Evolutionary conservation across 2,329 filamentous ascomycete genomes (phyloP).

Genomic region (Orbilia brochopaga): DNA sequence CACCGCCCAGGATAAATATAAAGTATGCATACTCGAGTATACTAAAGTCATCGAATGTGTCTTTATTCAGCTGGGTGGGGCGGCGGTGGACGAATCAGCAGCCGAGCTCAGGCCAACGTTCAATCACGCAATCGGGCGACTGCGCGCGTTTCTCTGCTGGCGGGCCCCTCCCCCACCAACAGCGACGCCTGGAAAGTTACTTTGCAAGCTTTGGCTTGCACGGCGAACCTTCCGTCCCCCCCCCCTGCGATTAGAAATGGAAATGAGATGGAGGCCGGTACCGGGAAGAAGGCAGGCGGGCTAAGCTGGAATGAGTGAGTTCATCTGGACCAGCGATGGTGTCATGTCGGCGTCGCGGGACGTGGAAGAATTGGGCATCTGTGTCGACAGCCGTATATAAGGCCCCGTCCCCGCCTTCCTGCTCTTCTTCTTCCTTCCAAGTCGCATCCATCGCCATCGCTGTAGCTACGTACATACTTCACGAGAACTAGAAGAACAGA

Average conservation of each 20-base stretch:
- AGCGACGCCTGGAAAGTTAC: too few species aligned
- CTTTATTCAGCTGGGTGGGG: background rate
- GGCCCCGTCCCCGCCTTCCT: conserved; percentile 4
- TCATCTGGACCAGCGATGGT: background rate
- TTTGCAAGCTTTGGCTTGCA: background rate
- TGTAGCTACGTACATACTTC: background rate
- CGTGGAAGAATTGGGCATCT: too few species aligned
- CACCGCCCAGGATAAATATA: too few species aligned
- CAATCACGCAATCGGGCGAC: background rate
- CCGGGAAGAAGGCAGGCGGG: background rate
- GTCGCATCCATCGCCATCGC: conserved; percentile 39
- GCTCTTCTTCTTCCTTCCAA: conserved; percentile 37
- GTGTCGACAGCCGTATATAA: background rate
- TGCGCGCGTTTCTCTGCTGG: background rate
- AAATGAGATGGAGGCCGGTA: background rate
- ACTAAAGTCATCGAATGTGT: background rate
- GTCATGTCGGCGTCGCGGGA: background rate
- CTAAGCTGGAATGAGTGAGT: background rate
- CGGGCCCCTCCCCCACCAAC: too few species aligned
- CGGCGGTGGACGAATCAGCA: background rate
- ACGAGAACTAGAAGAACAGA: background rate
- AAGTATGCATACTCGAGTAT: too few species aligned
- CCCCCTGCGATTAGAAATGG: background rate
- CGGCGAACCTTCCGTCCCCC: background rate
- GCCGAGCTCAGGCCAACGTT: background rate